Percentiles rank a stretch among this genome's conserved stretches.
These are phyloP conservation scores for Stagonosporopsis tanaceti DNA, from an alignment of 2,329 filamentous ascomycete species.

Conservation along the genomic window DNA sequence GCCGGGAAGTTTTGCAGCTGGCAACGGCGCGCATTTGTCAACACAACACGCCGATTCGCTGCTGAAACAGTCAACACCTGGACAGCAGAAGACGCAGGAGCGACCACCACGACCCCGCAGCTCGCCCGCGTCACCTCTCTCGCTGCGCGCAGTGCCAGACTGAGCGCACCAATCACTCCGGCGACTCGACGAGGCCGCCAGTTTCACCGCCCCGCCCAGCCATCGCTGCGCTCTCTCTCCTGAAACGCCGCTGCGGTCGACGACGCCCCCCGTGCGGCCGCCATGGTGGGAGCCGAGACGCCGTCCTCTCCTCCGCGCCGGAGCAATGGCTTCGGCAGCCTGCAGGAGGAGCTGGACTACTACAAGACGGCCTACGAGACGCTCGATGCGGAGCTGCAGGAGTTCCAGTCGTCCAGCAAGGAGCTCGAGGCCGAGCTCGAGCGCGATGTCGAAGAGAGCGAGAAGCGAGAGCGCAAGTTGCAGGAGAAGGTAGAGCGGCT, in stretches of 20 bases:
- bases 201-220: constrained; percentile 30
- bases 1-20: constrained; percentile 26
- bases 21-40: constrained; percentile 36
- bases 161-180: background rate
- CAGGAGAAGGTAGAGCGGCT: constrained; percentile 87
- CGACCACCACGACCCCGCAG: constrained; percentile 18
- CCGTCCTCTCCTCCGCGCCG: constrained; percentile 46
- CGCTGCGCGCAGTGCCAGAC: constrained; percentile 15
- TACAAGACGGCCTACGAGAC: constrained; percentile 97
- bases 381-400: constrained; percentile 86
- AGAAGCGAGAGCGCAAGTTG: constrained; percentile 87
- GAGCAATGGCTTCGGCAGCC: constrained; percentile 40
- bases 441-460: constrained; percentile 92
- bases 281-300: constrained; percentile 41
- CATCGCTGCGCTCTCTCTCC: constrained; percentile 33
- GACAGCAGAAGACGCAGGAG: constrained; percentile 28
- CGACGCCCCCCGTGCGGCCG: constrained; percentile 27
- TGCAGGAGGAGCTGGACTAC: constrained; percentile 83
- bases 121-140: constrained; percentile 14
- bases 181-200: constrained; percentile 1
- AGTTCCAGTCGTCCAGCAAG: constrained; percentile 93
- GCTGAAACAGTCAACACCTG: constrained; percentile 36
- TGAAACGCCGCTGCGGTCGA: constrained; percentile 29
- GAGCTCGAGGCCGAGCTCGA: constrained; percentile 95
- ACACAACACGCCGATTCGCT: constrained; percentile 22